phyloP scores from a whole-genome alignment of 2,329 filamentous ascomycete species.

The Cucurbitaria berberidis region DNA sequence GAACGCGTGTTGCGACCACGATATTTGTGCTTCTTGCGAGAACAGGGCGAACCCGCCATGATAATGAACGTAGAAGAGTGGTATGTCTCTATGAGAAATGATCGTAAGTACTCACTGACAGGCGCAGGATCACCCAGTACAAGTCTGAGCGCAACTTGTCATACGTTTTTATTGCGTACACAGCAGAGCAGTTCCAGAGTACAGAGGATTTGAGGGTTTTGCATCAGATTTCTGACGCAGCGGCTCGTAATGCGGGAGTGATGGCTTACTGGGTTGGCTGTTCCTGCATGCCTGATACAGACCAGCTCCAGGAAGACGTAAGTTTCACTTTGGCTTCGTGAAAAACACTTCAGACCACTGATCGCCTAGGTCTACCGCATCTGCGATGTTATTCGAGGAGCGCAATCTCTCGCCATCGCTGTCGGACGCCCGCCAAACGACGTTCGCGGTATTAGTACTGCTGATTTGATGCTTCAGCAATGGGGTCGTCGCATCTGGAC shows the following conservation, averaged over 20 bases:
- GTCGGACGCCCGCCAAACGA: conserved; percentile 42
- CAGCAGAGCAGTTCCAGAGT: conserved; percentile 48
- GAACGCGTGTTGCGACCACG: conserved; percentile 36
- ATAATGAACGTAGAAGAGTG: conserved; percentile 37
- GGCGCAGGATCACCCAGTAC: conserved; percentile 24
- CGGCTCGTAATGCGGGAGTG: conserved; percentile 47
- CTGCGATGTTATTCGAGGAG: conserved; percentile 54
- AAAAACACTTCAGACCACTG: background rate
- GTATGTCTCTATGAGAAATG: conserved; percentile 1
- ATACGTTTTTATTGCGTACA: conserved; percentile 54
- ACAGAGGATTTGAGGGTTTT: conserved; percentile 37
- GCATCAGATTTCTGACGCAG: conserved; percentile 48
- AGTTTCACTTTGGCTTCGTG: background rate
- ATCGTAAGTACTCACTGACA: background rate
- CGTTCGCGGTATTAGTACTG: conserved; percentile 25
- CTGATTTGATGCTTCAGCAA: conserved; percentile 45
- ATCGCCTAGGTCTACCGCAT: conserved; percentile 50
- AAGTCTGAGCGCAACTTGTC: conserved; percentile 28
- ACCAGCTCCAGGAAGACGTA: conserved; percentile 40
- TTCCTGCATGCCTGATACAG: conserved; percentile 50
- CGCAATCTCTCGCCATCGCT: conserved; percentile 52
- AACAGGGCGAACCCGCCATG: conserved; percentile 22
- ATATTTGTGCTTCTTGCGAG: conserved; percentile 38
- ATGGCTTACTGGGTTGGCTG: conserved; percentile 54
- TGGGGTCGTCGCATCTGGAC: conserved; percentile 58